Base-by-base conservation (phyloP, 306 rosid species). In the Vigna reflexopilosa region DNA sequence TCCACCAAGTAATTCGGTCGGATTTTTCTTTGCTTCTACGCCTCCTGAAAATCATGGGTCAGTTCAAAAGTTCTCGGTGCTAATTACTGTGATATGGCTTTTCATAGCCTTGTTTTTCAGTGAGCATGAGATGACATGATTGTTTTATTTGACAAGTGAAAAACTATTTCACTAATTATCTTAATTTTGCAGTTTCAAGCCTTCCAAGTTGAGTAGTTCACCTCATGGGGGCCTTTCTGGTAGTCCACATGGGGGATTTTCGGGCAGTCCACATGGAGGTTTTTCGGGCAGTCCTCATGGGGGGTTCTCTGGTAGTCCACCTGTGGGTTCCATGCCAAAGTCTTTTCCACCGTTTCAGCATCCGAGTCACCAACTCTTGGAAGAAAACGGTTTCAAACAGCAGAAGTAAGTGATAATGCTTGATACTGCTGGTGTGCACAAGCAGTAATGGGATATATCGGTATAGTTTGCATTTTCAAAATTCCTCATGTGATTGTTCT, bases 241-340 rank as follows among this genome's bases (percentile, higher is more conserved):
- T 70, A 94, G 98, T 57, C 98, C 98, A 17, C 97, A 81, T 85
- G 97, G 97, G 57, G 45, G 45, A 26, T 26, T 87, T 78, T 75
- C 90, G 20, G 91, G 86, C 67, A 94, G 98, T 57, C 98, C 97
- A 19, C 97, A 82, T 85, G 97, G 97, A 22, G 63, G 81, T 72
- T 84, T 87, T 76, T 69, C 88, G 14, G 94, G 85, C 66, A 94
- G 98, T 50, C 98, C 97, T 20, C 97, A 83, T 85, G 97, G 97
- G 34, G 66, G 82, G 65, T 84, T 87, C 75, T 70, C 90, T 28
- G 93, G 86, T 73, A 94, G 98, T 87, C 96, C 99, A 38, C 97
- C 98, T 1, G 97, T 95, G 70, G 99, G 98, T 81, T 95, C 99
- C 58, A 63, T 90, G 87, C 99, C 99, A n/a, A 95, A 93, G 82